Base-by-base conservation (phyloP, 768 basidiomycete species). In the Pholiota conissans region DNA sequence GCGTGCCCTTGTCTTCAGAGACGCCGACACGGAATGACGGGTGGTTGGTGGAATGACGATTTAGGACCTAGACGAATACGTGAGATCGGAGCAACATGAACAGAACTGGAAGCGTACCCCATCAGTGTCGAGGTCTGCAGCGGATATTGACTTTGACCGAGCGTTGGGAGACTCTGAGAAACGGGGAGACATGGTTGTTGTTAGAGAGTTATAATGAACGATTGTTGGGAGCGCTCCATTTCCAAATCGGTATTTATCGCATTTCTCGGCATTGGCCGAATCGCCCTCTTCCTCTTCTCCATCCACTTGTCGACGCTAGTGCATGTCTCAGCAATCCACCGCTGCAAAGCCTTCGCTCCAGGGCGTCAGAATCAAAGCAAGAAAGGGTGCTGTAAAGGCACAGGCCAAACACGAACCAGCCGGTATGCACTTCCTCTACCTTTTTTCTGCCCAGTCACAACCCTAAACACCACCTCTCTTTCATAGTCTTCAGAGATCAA, bases 361-460 rank as follows among this genome's bases (percentile, higher is more conserved):
- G 84, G 91, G 91, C 77, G 92, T 94, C 75, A 83, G 89, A 83
- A 93, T 94, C 69, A 94, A 89, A 85, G 90, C 90, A 71, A 87
- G 93, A 78, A 94, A 94, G 79, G 88, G 92, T 66, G 90, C 89
- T 69, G 92, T 92, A 65, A 94, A 94, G 76, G 93, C 93, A 35
- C 87, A 90, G 22, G 92, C 92, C 67, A 94, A 92, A 77, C 93
- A 94, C 92, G 92, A 94, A 78, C 93, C 92, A 58, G 74, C 87
- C 62, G 80, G 91, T 87, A 57, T 22, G 52, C 49, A 37, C 37
- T 24, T 10, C 30, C 39, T 22, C 58, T 49, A 54, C 57, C 55
- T 48, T 56, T 50, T 56, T 45, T 45, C 18, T 11, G 3, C 40
- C 42, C 42, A n/a, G 42, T 24, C 22, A 39, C 37, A 39, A 7